phyloP scores from a whole-genome alignment of 2,329 filamentous ascomycete genomes.

The Nannizziopsis arthrosporioides region DNA sequence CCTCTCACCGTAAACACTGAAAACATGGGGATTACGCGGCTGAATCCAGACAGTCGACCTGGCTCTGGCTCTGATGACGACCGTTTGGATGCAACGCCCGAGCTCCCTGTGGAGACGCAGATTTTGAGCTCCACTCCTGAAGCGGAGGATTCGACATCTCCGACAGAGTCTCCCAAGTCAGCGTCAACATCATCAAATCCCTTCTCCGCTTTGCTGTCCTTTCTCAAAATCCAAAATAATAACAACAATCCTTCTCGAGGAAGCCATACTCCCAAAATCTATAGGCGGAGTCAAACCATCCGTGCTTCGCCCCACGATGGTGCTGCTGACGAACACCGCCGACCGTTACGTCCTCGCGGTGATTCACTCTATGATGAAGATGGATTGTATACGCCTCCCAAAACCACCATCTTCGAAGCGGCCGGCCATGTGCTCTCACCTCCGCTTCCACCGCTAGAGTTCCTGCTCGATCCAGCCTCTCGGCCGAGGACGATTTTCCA shows the following conservation, averaged over 20 bases:
- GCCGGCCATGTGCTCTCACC: conserved; percentile 87
- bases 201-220: conserved; percentile 55
- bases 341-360: conserved; percentile 34
- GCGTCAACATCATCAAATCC: conserved; percentile 36
- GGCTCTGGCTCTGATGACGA: conserved; percentile 2
- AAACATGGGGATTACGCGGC: conserved; percentile 7
- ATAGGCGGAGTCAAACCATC: conserved; percentile 66
- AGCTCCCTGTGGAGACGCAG: conserved; percentile 14
- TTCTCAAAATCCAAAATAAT: conserved; percentile 52
- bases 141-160: not conserved
- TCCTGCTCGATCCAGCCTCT: conserved; percentile 68
- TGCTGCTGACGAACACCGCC: not conserved
- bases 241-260: conserved; percentile 26
- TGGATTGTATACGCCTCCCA: conserved; percentile 59
- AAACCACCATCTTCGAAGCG: conserved; percentile 88
- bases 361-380: conserved; percentile 41
- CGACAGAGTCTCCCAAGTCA: conserved; percentile 3
- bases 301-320: conserved; percentile 20
- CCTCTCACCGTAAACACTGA: conserved; percentile 7
- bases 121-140: conserved; percentile 14
- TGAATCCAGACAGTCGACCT: not conserved
- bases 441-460: conserved; percentile 68
- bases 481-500: conserved; percentile 89
- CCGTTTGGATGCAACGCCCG: conserved; percentile 5
- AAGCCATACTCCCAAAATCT: conserved; percentile 48